phyloP scores from a whole-genome alignment of 106 monocot species.

The Dendrobium chrysotoxum region DNA sequence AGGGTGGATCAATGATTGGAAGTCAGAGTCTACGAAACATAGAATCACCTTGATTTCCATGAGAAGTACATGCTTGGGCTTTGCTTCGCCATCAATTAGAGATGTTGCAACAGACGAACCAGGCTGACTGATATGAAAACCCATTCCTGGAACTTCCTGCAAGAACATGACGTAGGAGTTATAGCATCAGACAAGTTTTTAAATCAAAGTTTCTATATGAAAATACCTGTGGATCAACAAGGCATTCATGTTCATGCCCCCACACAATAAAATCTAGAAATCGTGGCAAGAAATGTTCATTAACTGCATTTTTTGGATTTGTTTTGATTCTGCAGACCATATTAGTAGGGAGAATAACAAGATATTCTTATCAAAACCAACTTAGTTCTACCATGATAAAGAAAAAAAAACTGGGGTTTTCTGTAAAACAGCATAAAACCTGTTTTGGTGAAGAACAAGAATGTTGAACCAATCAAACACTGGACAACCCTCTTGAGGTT shows the following conservation, averaged over 20 bases:
- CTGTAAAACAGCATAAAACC: conserved; percentile 30
- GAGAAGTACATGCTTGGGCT: conserved; percentile 87
- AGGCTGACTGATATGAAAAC: conserved; percentile 96
- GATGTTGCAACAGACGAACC: conserved; percentile 99
- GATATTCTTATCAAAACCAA: background rate
- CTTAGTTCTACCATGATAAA: background rate
- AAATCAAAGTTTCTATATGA: background rate
- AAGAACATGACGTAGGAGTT: background rate
- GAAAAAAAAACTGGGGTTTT: background rate
- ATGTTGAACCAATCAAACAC: conserved; percentile 97
- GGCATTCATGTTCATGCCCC: conserved; percentile 99
- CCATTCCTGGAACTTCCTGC: conserved; percentile 98
- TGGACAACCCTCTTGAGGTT: conserved; percentile 74
- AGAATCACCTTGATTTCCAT: conserved; percentile 90
- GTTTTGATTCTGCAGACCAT: conserved; percentile 66
- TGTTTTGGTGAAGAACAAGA: conserved; percentile 97
- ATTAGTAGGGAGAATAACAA: background rate
- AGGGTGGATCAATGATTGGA: background rate
- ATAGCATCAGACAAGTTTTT: background rate
- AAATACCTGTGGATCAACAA: conserved; percentile 89
- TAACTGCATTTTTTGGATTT: conserved; percentile 98
- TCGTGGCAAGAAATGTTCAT: conserved; percentile 96
- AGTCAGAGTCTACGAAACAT: background rate
- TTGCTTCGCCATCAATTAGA: conserved; percentile 97
- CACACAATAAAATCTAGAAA: conserved; percentile 93